Base-by-base conservation (phyloP, 441 rosid species). In the Manihot esculenta region DNA sequence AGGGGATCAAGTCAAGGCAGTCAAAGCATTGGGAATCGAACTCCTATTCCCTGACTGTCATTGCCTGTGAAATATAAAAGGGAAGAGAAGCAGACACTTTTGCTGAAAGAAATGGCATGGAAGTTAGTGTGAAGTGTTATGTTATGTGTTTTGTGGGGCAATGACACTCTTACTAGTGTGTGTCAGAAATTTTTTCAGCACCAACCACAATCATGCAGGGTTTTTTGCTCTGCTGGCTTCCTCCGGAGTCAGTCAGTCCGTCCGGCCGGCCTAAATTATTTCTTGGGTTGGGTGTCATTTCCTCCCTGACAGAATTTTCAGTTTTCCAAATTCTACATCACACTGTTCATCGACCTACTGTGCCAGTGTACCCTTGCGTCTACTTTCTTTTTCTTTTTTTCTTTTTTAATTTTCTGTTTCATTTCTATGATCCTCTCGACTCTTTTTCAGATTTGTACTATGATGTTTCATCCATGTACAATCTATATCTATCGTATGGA, bases 11-110 rank as follows among this genome's bases (percentile, higher is more conserved):
- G 64, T 47, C 75, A 61, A 35, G 56, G 70, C 55, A 61, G 85
- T 83, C 89, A 83, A 80, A 75, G 50, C 84, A 69, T 83, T 57
- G 87, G 87, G 80, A 81, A 76, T 35, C 79, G 72, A 78, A 75
- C 74, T 62, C 30, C 55, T 48, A 49, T 66, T 17, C 70, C 53
- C 76, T 77, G 77, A 71, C 81, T 54, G 23, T 10, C 3, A 3
- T 5, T 18, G 53, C 49, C 62, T 44, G 72, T 59, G 69, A 53
- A 67, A 35, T 35, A 35, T 35, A 35, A 68, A 78, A 68, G 81
- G 73, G 64, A 66, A 58, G 72, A 48, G 35, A 10, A 30, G 58
- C 75, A 68, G 78, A 62, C 68, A 65, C 65, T 72, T 75, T 71
- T 77, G 72, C 24, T 58, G 80, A 79, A 77, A 70, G 74, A 79